These are phyloP conservation scores for Trichocladium antarcticum DNA, from an alignment of 495 filamentous ascomycete genomes.

Conservation along the genomic window DNA sequence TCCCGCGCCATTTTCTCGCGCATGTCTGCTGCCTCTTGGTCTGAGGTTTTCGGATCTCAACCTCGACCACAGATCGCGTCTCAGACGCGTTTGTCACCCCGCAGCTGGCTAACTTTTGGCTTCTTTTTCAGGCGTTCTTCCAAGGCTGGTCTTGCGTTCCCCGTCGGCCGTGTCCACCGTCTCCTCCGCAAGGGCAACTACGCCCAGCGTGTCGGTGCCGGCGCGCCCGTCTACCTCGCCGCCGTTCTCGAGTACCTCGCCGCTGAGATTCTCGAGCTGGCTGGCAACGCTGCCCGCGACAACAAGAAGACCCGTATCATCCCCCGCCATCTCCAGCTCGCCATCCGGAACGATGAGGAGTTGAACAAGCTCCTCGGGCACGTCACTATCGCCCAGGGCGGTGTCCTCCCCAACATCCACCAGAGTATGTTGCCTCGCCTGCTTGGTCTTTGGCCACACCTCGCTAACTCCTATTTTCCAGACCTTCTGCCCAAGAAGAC, in stretches of 20 bases:
- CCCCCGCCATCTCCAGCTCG: conserved; percentile 95
- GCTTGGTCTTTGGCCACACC: not conserved
- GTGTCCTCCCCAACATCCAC: conserved; percentile 98
- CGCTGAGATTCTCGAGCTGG: conserved; percentile 96
- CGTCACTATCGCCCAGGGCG: conserved; percentile 98
- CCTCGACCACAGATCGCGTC: not conserved
- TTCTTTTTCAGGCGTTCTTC: conserved; percentile 67
- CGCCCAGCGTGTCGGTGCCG: conserved; percentile 98
- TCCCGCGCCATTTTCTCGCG: conserved; percentile 11
- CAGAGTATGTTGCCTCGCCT: conserved; percentile 62
- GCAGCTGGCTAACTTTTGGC: conserved; percentile 24
- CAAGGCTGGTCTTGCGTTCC: conserved; percentile 98
- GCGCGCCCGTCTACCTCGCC: conserved; percentile 95
- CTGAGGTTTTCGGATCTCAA: conserved; percentile 1
- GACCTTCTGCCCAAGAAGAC: conserved; percentile 98
- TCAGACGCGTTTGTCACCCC: conserved; percentile 17
- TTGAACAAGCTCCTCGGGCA: conserved; percentile 99
- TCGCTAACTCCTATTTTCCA: conserved; percentile 44
- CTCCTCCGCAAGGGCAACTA: conserved; percentile 99
- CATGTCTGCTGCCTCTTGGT: conserved; percentile 2
- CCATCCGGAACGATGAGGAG: conserved; percentile 99
- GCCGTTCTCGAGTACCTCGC: conserved; percentile 98
- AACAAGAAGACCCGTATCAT: conserved; percentile 99
- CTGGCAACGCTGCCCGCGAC: conserved; percentile 96
- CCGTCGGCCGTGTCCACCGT: conserved; percentile 99